These are phyloP conservation scores for Corynascus novoguineensis DNA, from an alignment of 495 filamentous ascomycete species.

Conservation along the genomic window DNA sequence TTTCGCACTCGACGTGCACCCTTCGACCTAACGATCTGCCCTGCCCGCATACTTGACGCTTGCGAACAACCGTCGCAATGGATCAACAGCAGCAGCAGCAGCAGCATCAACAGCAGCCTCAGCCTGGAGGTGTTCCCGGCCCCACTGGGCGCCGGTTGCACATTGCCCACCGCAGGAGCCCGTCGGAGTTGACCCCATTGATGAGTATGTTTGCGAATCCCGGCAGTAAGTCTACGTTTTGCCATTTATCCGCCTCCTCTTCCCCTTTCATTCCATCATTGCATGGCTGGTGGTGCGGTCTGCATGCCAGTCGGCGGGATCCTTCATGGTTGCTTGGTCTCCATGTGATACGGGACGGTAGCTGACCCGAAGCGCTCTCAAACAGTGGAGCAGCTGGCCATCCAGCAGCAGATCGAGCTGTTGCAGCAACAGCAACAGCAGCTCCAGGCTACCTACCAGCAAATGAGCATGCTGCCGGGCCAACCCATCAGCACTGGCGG, in stretches of 20 bases:
- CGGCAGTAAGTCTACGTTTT: slow-evolving; percentile 44
- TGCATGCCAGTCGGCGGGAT: neutral
- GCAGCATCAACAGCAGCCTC: slow-evolving; percentile 46
- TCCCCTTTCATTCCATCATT: neutral
- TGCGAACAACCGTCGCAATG: slow-evolving; percentile 48
- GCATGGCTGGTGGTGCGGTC: neutral
- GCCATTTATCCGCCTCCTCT: neutral
- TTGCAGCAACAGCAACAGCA: slow-evolving; percentile 98
- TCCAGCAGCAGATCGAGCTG: slow-evolving; percentile 97
- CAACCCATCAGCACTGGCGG: slow-evolving; percentile 65
- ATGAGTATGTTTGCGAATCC: slow-evolving; percentile 80
- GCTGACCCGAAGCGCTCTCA: slow-evolving; percentile 28
- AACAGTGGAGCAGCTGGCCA: slow-evolving; percentile 95
- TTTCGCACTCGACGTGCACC: slow-evolving; percentile 50
- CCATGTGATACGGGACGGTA: neutral
- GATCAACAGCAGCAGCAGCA: slow-evolving; percentile 74
- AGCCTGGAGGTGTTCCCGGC: slow-evolving; percentile 63
- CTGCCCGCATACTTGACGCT: slow-evolving; percentile 17
- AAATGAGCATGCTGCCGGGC: slow-evolving; percentile 88
- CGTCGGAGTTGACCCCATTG: slow-evolving; percentile 93
- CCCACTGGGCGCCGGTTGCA: slow-evolving; percentile 87
- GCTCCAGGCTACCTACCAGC: slow-evolving; percentile 90
- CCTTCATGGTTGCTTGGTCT: neutral
- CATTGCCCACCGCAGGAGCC: slow-evolving; percentile 95
- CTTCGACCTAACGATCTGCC: slow-evolving; percentile 11